phyloP scores from a whole-genome alignment of 176 grass and related monocot species.

The Pontederia crassipes region DNA sequence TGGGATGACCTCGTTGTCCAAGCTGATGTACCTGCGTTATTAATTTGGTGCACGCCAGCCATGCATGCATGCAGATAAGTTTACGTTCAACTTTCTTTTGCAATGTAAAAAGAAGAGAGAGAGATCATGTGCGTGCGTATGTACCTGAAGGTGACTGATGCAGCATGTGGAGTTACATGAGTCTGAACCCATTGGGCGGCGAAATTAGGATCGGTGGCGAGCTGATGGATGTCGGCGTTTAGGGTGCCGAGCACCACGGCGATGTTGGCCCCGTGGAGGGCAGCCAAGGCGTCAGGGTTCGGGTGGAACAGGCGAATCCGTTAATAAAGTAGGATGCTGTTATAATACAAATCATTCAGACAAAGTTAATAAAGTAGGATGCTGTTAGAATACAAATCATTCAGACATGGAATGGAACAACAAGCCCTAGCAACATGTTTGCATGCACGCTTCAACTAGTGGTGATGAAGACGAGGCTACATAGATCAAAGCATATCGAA shows the following conservation, averaged over 20 bases:
- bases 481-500: too few relatives aligned
- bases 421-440: too few relatives aligned
- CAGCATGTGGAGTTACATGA: conserved; percentile 10
- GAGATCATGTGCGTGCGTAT: conserved; percentile 11
- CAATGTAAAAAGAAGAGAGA: neutral
- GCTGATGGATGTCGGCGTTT: neutral
- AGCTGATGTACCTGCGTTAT: too few relatives aligned
- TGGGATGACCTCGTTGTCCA: too few relatives aligned
- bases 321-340: neutral
- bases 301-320: neutral
- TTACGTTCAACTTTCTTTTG: neutral
- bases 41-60: too few relatives aligned
- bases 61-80: neutral
- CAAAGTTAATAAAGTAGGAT: neutral
- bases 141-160: neutral
- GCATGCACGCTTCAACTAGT: neutral
- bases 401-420: neutral
- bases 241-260: neutral
- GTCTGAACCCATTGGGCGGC: conserved; percentile 11
- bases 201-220: neutral
- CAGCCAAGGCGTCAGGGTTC: too few relatives aligned
- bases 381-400: neutral
- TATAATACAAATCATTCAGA: neutral
- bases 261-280: neutral
- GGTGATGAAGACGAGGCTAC: too few relatives aligned